phyloP scores from a whole-genome alignment of 2,329 filamentous ascomycete species.

The Aphanoascus verrucosus region DNA sequence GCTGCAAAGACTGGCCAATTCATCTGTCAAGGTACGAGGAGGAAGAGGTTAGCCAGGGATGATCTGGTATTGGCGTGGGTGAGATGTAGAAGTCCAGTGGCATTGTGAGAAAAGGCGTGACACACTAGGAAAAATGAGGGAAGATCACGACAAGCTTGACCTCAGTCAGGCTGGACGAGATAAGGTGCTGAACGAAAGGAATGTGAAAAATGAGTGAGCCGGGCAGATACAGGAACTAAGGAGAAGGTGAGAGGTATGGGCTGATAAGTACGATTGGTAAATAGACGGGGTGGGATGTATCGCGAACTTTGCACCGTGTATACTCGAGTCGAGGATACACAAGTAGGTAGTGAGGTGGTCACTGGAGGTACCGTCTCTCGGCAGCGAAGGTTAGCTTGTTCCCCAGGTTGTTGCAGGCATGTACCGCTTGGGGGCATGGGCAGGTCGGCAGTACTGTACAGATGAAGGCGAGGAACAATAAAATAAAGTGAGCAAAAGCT shows the following conservation, averaged over 20 bases:
- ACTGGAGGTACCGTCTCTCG: conserved; percentile 9
- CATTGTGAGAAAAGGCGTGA: conserved; percentile 13
- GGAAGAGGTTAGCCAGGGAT: conserved; percentile 16
- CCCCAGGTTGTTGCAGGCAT: conserved; percentile 8
- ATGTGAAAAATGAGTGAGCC: not conserved
- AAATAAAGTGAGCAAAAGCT: not conserved
- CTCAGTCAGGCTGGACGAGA: conserved; percentile 14
- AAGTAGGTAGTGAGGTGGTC: not conserved
- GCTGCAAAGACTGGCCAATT: conserved; percentile 18
- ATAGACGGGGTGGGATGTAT: conserved; percentile 7
- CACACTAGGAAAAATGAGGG: conserved; percentile 15
- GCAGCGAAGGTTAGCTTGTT: conserved; percentile 1
- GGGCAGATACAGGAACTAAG: not conserved
- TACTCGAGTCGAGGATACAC: conserved; percentile 11
- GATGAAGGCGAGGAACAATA: not conserved
- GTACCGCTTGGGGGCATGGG: conserved; percentile 4
- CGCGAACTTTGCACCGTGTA: conserved; percentile 7
- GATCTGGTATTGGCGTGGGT: conserved; percentile 11
- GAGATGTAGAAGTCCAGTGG: conserved; percentile 5
- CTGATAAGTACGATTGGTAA: conserved; percentile 10
- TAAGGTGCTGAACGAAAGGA: conserved; percentile 2
- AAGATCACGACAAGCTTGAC: conserved; percentile 15
- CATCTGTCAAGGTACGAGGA: conserved; percentile 19
- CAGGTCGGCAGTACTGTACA: not conserved
- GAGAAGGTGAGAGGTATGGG: not conserved